Evolutionary conservation across 306 rosid species (phyloP).

Genomic region (Begonia peltatifolia): DNA sequence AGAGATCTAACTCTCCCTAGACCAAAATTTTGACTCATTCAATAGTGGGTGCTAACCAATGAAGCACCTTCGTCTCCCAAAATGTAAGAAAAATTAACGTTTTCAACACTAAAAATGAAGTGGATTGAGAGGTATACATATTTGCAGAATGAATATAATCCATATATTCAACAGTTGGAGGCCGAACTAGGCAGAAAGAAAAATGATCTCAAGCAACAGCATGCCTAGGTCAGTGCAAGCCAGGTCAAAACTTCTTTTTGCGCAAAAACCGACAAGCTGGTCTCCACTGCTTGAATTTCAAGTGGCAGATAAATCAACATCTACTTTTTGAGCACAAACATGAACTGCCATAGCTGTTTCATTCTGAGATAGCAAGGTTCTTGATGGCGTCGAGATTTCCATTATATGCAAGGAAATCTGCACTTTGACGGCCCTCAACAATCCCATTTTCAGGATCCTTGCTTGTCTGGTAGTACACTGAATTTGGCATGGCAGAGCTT

Average conservation of each 20-base stretch:
- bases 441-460: slow-evolving; percentile 47
- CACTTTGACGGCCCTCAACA: slow-evolving; percentile 21
- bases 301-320: slow-evolving; percentile 12
- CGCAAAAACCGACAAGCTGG: slow-evolving; percentile 15
- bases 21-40: slow-evolving; percentile 18
- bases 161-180: slow-evolving; percentile 31
- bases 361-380: slow-evolving; percentile 35
- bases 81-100: not conserved
- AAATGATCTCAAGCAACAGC: slow-evolving; percentile 4
- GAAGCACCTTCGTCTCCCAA: not conserved
- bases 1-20: slow-evolving; percentile 19
- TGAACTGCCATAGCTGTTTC: slow-evolving; percentile 8
- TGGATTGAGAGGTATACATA: slow-evolving; percentile 40
- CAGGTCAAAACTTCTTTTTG: slow-evolving; percentile 5
- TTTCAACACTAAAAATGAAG: slow-evolving; percentile 22
- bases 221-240: slow-evolving; percentile 9
- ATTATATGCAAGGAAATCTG: slow-evolving; percentile 34
- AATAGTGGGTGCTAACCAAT: slow-evolving; percentile 15
- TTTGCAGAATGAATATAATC: slow-evolving; percentile 35
- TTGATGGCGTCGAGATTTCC: slow-evolving; percentile 58
- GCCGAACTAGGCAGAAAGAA: slow-evolving; percentile 16
- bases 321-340: too few relatives aligned
- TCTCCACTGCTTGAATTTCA: slow-evolving; percentile 10
- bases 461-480: slow-evolving; percentile 29
- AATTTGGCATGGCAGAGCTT: slow-evolving; percentile 64